Base-by-base conservation (phyloP, 441 rosid species). In the Raphanus hybrid region DNA sequence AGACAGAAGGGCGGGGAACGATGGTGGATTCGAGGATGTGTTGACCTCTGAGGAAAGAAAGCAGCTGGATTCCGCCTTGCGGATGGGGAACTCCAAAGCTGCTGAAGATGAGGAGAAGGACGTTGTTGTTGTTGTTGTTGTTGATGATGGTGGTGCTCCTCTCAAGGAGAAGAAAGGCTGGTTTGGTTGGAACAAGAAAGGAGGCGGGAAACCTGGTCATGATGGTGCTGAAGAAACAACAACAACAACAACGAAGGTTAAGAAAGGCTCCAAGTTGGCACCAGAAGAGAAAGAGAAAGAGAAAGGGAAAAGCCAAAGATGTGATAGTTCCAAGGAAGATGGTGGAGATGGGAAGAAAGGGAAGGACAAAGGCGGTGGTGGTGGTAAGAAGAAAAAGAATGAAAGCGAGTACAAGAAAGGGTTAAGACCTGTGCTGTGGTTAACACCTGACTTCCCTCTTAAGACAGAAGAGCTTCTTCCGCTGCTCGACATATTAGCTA, bases 321-420 rank as follows among this genome's bases (percentile, higher is more conserved):
- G 4, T 29, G 32, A 72, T 48, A 18, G 18, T 50, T 41, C 48
- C 48, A 86, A 84, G 81, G 97, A 91, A 70, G 95, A 91, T 78
- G 67, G 55, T 20, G 83, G 76, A 26, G 91, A 91, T 52, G 78
- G 67, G 69, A 61, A 75, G 84, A 93, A 89, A 80, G 89, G 81
- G 82, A 91, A 91, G 74, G 89, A 90, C 82, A 91, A 93, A 87
- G 69, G 34, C 41, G 9, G 41, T 94, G 67, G n/a, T 59, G 9
- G 41, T 94, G 67, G n/a, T 59, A 73, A 72, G 64, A 97, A 92
- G 76, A 50, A 83, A 32, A 94, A 92, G 85, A 85, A 76, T 54
- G 97, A 92, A 78, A 94, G 95, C 15, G 97, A 94, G 76, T 94
- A 94, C 79, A 94, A 91, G 85, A 94, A 94, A 81, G 97, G 97